These are phyloP conservation scores for Phytophthora multivora DNA, from an alignment of 352 stramenopile species.

Conservation along the genomic window DNA sequence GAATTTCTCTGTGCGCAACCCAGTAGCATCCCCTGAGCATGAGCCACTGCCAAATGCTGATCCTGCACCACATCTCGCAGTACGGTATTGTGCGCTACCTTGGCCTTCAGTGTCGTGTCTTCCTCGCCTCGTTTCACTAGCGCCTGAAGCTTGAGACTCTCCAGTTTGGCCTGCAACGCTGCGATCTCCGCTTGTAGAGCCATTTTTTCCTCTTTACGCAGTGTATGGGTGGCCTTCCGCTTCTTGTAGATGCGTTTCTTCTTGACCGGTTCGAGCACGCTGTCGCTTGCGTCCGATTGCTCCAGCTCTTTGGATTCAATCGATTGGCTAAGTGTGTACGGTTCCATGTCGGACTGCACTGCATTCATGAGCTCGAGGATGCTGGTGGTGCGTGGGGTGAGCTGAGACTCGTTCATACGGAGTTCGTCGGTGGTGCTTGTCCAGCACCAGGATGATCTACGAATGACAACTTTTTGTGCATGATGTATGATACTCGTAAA, in stretches of 20 bases:
- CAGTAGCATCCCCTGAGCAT: constrained; percentile 23
- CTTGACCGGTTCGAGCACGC: neutral
- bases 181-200: constrained; percentile 20
- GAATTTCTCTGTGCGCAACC: constrained; percentile 25
- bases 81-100: constrained; percentile 10
- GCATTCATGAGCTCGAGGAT: constrained; percentile 10
- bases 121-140: constrained; percentile 16
- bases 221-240: constrained; percentile 23
- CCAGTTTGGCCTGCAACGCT: constrained; percentile 21
- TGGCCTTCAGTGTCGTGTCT: constrained; percentile 6
- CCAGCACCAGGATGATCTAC: neutral
- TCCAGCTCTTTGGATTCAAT: no score
- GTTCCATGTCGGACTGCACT: constrained; percentile 4
- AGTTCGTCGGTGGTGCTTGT: neutral
- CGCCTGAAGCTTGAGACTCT: constrained; percentile 27
- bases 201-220: constrained; percentile 35
- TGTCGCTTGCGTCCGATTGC: neutral
- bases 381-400: neutral
- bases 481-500: neutral
- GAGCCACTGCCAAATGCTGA: constrained; percentile 31
- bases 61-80: constrained; percentile 29
- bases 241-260: constrained; percentile 32
- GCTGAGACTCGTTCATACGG: constrained; percentile 4
- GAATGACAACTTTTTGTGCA: constrained; percentile 10
- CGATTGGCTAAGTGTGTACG: no score